These are phyloP conservation scores for Carex scoparia DNA, from an alignment of 176 grass and related monocot species.

Conservation along the genomic window DNA sequence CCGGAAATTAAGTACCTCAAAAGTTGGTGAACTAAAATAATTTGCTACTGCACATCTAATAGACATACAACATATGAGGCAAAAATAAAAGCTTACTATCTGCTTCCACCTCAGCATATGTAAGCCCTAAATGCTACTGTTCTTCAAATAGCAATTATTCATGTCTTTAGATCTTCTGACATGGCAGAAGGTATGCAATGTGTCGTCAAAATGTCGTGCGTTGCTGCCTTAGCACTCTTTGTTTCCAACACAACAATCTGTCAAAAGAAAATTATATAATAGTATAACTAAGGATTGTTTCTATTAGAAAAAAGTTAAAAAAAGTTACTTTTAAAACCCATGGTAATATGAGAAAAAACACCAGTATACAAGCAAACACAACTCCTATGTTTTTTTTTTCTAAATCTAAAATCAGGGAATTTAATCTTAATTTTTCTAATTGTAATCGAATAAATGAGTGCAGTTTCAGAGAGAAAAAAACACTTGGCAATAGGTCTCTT, in stretches of 20 bases:
- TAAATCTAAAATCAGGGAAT: not conserved
- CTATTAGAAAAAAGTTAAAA: not conserved
- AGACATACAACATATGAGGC: not conserved
- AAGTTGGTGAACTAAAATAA: conserved; percentile 4
- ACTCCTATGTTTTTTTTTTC: not conserved
- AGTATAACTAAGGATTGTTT: not conserved
- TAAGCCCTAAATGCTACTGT: conserved; percentile 7
- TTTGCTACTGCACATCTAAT: conserved; percentile 20
- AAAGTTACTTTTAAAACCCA: not conserved
- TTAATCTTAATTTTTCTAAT: not conserved
- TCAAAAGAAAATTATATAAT: conserved; percentile 15
- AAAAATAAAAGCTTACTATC: not conserved
- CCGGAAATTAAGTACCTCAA: not conserved
- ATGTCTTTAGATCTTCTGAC: conserved; percentile 83
- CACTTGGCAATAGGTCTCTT: not conserved
- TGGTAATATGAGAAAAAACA: no score
- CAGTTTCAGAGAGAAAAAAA: not conserved
- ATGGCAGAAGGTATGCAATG: conserved; percentile 93
- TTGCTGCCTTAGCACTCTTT: conserved; percentile 85
- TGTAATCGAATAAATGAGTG: not conserved
- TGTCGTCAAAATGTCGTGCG: conserved; percentile 71
- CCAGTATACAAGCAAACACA: not conserved
- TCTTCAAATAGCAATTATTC: conserved; percentile 12
- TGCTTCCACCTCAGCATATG: not conserved
- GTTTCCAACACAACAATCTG: conserved; percentile 81